Conservation (phyloP, 768 basidiomycete genomes). For the Cystofilobasidium capitatum region DNA sequence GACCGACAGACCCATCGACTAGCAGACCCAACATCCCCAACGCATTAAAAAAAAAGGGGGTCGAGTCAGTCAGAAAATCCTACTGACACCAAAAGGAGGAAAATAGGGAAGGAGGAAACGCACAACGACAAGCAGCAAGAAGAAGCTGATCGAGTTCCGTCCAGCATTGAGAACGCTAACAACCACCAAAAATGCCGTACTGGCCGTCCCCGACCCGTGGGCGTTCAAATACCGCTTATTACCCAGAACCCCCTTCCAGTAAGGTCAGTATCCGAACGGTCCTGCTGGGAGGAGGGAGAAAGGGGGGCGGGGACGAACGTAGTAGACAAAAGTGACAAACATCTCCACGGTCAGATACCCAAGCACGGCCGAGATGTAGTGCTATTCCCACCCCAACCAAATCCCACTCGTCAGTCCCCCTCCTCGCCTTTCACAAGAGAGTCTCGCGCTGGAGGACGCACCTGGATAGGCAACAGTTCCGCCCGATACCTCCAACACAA, state of each 20-base stretch:
- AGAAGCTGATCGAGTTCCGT: slow-evolving; percentile 83
- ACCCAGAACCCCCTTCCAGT: neutral
- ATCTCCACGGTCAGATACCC: slow-evolving; percentile 85
- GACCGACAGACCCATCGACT: slow-evolving; percentile 76
- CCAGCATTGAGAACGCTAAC: slow-evolving; percentile 94
- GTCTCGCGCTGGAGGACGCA: slow-evolving; percentile 33
- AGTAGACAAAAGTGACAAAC: slow-evolving; percentile 86
- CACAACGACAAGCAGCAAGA: slow-evolving; percentile 76
- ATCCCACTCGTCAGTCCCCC: too few species aligned
- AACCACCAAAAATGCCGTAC: slow-evolving; percentile 81
- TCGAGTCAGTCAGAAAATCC: neutral
- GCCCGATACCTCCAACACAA: slow-evolving; percentile 68
- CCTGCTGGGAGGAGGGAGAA: neutral
- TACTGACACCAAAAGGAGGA: too few species aligned
- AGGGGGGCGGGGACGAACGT: slow-evolving; percentile 36
- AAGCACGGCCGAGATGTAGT: slow-evolving; percentile 82
- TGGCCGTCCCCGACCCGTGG: slow-evolving; percentile 36
- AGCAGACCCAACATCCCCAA: neutral
- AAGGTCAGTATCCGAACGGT: neutral
- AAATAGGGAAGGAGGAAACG: neutral
- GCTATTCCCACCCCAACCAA: slow-evolving; percentile 44
- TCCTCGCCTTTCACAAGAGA: too few species aligned
- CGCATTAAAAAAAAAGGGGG: neutral
- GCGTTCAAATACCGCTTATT: slow-evolving; percentile 59
- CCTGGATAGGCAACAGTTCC: slow-evolving; percentile 82